Base-by-base conservation (phyloP, 2,329 filamentous ascomycete species). In the Talaromyces islandicus region DNA sequence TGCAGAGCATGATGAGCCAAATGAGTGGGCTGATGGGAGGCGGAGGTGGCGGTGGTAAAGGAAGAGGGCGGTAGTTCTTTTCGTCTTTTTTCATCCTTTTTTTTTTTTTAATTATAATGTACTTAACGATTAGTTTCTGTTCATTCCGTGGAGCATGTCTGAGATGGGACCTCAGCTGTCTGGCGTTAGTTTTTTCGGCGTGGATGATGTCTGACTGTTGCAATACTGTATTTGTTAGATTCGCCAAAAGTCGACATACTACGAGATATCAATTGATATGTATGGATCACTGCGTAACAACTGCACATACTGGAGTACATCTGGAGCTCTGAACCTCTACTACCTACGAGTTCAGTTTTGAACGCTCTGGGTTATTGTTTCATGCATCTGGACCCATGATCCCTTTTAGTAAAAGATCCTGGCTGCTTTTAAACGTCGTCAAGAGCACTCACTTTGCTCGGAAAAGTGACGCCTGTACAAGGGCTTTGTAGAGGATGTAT, bases 1-100 rank as follows among this genome's bases (percentile, higher is more conserved):
- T 89, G 61, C 84, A 88, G 77, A 87, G 88, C 64, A 89, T 94
- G 85, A 84, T 84, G 82, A 86, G 88, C 72, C 88, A 89, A 66
- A 91, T 94, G 75, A 76, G 89, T 83, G 90, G 89, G 63, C 70
- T 77, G 70, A 78, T 80, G 74, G 77, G 77, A 32, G 77, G 59
- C 4, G 55, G 59, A n/a, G 41, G 51, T 27, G 59, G 59, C 12
- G 54, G 59, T 53, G 59, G 71, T 58, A 70, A 74, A 61, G 67
- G 69, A 59, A 70, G 65, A 63, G 61, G 32, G 30, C 43, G 50
- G 27, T 57, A 46, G 29, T 27, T 50, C 9, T n/a, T 25, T 52
- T 21, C 17, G 25, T 3, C 14, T 17, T 52, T 29, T 12, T 24
- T 7, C 2, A 46, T 4, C 41, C 7, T 4, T 6, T 3, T 7